Evolutionary conservation across 1,139 yeast species (phyloP).

Genomic region (Yamadazyma blattariae): DNA sequence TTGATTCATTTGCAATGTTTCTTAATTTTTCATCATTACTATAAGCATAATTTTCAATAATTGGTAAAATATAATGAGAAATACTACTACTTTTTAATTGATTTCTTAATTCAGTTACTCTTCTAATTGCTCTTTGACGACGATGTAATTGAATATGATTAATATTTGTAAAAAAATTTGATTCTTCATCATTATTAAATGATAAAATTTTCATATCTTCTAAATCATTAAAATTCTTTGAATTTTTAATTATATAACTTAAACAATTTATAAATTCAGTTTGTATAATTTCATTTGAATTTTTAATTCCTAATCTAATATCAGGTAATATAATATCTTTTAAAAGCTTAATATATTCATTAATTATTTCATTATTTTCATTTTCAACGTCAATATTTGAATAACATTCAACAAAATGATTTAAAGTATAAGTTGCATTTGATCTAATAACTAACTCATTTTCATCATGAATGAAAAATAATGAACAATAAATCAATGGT

Average conservation of each 20-base stretch:
- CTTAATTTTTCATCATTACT: constrained; percentile 62
- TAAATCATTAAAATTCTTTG: constrained; percentile 52
- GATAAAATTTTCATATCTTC: constrained; percentile 67
- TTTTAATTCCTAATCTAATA: constrained; percentile 67
- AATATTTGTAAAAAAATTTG: constrained; percentile 78
- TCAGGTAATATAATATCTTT: constrained; percentile 62
- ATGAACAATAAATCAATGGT: constrained; percentile 66
- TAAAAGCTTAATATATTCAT: constrained; percentile 41
- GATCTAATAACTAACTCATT: constrained; percentile 80
- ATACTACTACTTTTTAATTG: constrained; percentile 58
- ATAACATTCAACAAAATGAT: constrained; percentile 62
- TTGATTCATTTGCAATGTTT: constrained; percentile 72
- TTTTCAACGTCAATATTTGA: constrained; percentile 30
- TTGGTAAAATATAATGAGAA: constrained; percentile 79
- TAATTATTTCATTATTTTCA: constrained; percentile 36
- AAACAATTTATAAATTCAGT: constrained; percentile 67
- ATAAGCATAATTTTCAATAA: constrained; percentile 74
- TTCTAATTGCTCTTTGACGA: constrained; percentile 77
- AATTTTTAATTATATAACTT: constrained; percentile 56
- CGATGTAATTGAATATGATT: constrained; percentile 83
- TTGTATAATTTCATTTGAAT: constrained; percentile 59
- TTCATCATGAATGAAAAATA: constrained; percentile 73
- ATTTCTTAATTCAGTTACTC: constrained; percentile 41
- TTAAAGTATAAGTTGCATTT: constrained; percentile 67
- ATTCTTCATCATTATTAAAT: constrained; percentile 73